Conservation (phyloP, 805 yeast genomes). For the Candida sithepensis region DNA sequence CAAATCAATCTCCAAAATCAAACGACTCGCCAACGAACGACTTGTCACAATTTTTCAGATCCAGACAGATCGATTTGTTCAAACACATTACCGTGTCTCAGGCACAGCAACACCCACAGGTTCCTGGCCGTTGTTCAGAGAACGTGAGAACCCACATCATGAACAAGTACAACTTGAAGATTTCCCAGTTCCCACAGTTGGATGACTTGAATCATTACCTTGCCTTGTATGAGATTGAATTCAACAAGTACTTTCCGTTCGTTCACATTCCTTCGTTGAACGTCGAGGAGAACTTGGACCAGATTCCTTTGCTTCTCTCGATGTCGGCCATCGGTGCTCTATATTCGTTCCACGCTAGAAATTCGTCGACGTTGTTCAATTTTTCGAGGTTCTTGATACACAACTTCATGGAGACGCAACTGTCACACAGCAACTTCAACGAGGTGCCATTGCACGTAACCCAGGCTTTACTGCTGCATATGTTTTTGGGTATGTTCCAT, state of each 20-base stretch:
- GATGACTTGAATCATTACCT: conserved; percentile 76
- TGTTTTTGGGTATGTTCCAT: conserved; percentile 53
- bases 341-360: conserved; percentile 74
- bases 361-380: conserved; percentile 68
- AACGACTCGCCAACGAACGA: conserved; percentile 37
- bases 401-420: conserved; percentile 55
- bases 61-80: conserved; percentile 64
- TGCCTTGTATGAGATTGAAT: conserved; percentile 70
- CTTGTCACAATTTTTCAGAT: conserved; percentile 57
- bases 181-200: conserved; percentile 66
- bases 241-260: conserved; percentile 80
- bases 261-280: conserved; percentile 66
- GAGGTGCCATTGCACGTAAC: conserved; percentile 55
- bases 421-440: conserved; percentile 42
- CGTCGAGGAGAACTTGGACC: conserved; percentile 45
- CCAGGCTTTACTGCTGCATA: conserved; percentile 53
- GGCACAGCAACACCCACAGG: conserved; percentile 25
- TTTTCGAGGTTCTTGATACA: conserved; percentile 65
- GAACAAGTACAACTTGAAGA: conserved; percentile 46
- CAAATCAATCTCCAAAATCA: conserved; percentile 31
- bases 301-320: conserved; percentile 65
- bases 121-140: conserved; percentile 41
- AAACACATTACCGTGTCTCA: conserved; percentile 37
- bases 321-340: conserved; percentile 90
- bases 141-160: conserved; percentile 54